Evolutionary conservation across 495 filamentous ascomycete genomes (phyloP), one percentile per base, ranked within the genome.

Genomic region (Xylaria grammica): DNA sequence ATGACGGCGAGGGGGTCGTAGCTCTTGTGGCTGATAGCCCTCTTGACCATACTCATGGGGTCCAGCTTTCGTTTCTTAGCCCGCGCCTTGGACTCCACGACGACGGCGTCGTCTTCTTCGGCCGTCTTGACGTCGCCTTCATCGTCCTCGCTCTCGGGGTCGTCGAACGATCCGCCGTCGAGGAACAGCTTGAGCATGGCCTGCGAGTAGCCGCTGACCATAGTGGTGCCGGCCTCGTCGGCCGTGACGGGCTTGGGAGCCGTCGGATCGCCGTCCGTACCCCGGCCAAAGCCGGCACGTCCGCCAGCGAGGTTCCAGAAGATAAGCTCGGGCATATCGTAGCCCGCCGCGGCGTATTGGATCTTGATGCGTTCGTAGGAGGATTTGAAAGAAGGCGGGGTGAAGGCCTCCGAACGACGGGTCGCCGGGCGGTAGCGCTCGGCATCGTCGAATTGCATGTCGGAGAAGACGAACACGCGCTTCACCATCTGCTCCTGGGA

Each of bases 251-350:
- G 81, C 65, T 82, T 83, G 20, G 76, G 79, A 5, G 67, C 70
- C n/a, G 45, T 61, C 3, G 19, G 32, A 32, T 55, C 52, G 32
- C 52, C 52, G n/a, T 13, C 4, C 26, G 20, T 36, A 38, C 19
- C 19, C 26, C 8, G 30, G 52, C 27, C 34, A 15, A 38, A 38
- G 19, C 70, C 74, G 1, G 68, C 65, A n/a, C 67, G 62, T 4
- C 72, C 73, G 29, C 72, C 79, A 0, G 77, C 77, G 26, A 84
- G 70, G 63, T 83, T 84, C 81, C 81, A 84, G 65, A 80, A 84
- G 30, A 83, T 70, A 22, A 84, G 70, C 71, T 75, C 72, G 4
- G 81, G 81, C 69, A 84, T 72, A 63, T 79, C 72, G 63, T 83
- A 84, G 15, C 81, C 81, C 13, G 76, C 75, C 5, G 69, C 70